phyloP scores from a whole-genome alignment of 495 filamentous ascomycete genomes.

The Platismatia glauca region DNA sequence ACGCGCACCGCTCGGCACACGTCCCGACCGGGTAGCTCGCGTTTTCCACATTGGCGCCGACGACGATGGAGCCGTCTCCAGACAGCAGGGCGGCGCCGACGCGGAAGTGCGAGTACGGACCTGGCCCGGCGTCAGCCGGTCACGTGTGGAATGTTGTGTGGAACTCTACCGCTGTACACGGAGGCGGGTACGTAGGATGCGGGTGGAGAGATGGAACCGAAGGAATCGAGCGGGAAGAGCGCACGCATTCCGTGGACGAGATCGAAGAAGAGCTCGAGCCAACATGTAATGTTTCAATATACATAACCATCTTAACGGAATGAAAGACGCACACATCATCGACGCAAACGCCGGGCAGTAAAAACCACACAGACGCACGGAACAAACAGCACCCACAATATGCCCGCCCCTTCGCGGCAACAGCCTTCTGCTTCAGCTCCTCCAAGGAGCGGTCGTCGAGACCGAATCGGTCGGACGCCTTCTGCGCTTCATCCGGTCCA shows the following conservation, averaged over 20 bases:
- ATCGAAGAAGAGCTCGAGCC: too few relatives aligned
- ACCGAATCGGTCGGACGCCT: neutral
- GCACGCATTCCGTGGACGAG: too few relatives aligned
- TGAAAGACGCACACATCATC: too few relatives aligned
- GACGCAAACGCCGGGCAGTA: neutral
- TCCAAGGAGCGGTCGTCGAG: neutral
- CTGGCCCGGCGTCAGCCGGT: conserved; percentile 28
- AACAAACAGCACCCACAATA: conserved; percentile 11
- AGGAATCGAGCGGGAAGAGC: neutral
- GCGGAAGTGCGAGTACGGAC: conserved; percentile 87
- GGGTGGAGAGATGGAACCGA: neutral
- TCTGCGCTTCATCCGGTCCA: neutral
- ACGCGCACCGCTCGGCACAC: conserved; percentile 84
- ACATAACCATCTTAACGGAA: too few relatives aligned
- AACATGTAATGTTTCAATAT: too few relatives aligned
- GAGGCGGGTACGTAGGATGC: neutral
- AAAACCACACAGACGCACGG: neutral
- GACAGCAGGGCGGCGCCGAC: conserved; percentile 79
- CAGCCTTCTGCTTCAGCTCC: conserved; percentile 3
- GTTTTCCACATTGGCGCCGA: conserved; percentile 90
- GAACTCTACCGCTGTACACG: neutral
- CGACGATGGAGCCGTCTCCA: conserved; percentile 48
- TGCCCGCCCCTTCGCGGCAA: conserved; percentile 10
- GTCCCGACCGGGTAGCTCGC: conserved; percentile 84
- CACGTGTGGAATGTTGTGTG: neutral